Percentiles rank a stretch among this genome's conserved stretches.
Conservation (phyloP, 1,284 basidiomycete species). For the Somion occarium region DNA sequence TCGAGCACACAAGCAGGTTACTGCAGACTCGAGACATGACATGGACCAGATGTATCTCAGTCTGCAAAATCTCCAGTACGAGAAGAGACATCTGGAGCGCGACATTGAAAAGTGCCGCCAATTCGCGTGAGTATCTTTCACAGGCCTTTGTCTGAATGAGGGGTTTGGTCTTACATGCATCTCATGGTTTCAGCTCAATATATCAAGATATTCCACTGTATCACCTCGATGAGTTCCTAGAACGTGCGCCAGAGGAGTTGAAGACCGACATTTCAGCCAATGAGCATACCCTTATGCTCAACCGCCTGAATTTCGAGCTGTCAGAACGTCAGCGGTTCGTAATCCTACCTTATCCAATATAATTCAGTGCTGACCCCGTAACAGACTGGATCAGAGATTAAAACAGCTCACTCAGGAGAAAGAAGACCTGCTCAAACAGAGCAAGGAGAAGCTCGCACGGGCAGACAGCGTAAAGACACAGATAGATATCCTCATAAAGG, state of each 20-base stretch:
- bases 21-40: slow-evolving; percentile 67
- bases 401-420: slow-evolving; percentile 62
- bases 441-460: slow-evolving; percentile 58
- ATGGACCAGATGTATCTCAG: slow-evolving; percentile 82
- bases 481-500: slow-evolving; percentile 72
- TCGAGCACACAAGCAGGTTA: slow-evolving; percentile 64
- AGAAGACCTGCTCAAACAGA: slow-evolving; percentile 70
- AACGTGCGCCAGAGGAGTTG: slow-evolving; percentile 62
- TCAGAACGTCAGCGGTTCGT: slow-evolving; percentile 73
- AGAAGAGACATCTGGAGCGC: slow-evolving; percentile 77
- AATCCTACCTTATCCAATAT: slow-evolving; percentile 14
- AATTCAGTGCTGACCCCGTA: slow-evolving; percentile 7
- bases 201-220: slow-evolving; percentile 79
- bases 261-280: slow-evolving; percentile 54
- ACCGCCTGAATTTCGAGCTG: slow-evolving; percentile 75
- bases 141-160: neutral
- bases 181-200: slow-evolving; percentile 41
- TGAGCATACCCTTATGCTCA: slow-evolving; percentile 77
- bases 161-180: slow-evolving; percentile 4
- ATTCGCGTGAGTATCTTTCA: slow-evolving; percentile 60
- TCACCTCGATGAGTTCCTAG: slow-evolving; percentile 56
- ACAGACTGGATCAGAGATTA: slow-evolving; percentile 60
- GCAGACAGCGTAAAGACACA: slow-evolving; percentile 71
- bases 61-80: slow-evolving; percentile 77
- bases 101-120: slow-evolving; percentile 86